These are phyloP conservation scores for Boletus speciosus DNA, from an alignment of 768 basidiomycete genomes.

Conservation along the genomic window DNA sequence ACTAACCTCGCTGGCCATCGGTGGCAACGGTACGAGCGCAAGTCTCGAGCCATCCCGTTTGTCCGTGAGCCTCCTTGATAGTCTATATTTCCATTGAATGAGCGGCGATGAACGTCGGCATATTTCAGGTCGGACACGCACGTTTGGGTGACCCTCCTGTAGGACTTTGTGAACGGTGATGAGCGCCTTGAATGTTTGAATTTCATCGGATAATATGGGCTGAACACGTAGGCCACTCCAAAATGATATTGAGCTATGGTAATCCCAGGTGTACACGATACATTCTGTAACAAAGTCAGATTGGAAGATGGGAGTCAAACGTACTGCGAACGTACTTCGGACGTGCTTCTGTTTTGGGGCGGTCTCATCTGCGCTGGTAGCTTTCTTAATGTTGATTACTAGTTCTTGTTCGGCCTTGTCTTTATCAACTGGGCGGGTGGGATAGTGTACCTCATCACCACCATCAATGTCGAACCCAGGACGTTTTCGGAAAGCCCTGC, in stretches of 20 bases:
- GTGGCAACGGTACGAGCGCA: conserved; percentile 84
- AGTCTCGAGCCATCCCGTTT: conserved; percentile 97
- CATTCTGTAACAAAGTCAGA: conserved; percentile 59
- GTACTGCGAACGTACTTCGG: conserved; percentile 64
- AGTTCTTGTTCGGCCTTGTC: conserved; percentile 97
- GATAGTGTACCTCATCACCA: conserved; percentile 83
- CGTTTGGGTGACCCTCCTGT: conserved; percentile 95
- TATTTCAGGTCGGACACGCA: conserved; percentile 34
- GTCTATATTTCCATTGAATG: conserved; percentile 50
- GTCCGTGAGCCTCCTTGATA: conserved; percentile 93
- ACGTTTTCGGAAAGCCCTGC: conserved; percentile 34
- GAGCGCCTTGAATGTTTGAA: conserved; percentile 97
- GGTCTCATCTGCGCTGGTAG: conserved; percentile 89
- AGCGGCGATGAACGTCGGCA: conserved; percentile 5
- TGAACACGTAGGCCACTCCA: conserved; percentile 97
- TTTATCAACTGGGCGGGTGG: conserved; percentile 96
- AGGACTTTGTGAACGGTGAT: conserved; percentile 97
- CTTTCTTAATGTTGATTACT: conserved; percentile 95
- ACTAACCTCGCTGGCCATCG: conserved; percentile 72
- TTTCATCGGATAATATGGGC: conserved; percentile 94
- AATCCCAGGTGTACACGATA: conserved; percentile 99
- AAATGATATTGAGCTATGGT: conserved; percentile 95
- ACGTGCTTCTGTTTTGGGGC: conserved; percentile 99
- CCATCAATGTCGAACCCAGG: conserved; percentile 61
- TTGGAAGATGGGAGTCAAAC: conserved; percentile 3